A percentile compares a stretch with the other conserved stretches of the same genome.
Conservation (phyloP, 345 rosid species). For the Citrus sp. region DNA sequence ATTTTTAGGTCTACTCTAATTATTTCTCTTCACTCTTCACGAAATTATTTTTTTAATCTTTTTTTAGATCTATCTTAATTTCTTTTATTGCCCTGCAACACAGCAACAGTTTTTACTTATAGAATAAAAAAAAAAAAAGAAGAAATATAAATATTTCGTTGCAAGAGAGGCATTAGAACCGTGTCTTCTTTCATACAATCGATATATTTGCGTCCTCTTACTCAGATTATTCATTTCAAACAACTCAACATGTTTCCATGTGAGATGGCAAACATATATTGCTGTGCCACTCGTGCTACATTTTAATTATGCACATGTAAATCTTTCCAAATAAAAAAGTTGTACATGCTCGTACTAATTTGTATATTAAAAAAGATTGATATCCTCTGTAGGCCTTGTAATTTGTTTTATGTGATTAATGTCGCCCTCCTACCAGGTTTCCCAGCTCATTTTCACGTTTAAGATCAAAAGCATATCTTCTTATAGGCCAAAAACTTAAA, state of each 20-base stretch:
- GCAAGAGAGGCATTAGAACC: not conserved
- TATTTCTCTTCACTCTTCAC: no score
- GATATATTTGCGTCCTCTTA: not conserved
- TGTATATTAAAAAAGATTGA: not conserved
- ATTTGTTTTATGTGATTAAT: not conserved
- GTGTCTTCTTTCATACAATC: not conserved
- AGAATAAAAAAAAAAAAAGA: no score
- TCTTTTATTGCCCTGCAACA: no score
- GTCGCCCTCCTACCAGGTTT: not conserved
- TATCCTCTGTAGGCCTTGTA: not conserved
- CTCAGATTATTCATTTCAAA: not conserved
- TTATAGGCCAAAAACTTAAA: not conserved
- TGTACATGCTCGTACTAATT: not conserved
- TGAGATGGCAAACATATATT: not conserved
- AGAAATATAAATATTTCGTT: no score
- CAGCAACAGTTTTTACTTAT: no score
- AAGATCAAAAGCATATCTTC: not conserved
- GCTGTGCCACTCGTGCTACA: not conserved
- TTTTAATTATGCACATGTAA: not conserved
- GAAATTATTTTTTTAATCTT: no score
- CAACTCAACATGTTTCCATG: not conserved
- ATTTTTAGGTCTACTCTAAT: no score
- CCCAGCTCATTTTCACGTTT: not conserved
- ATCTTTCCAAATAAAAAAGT: not conserved
- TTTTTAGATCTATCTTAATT: no score